phyloP scores from a whole-genome alignment of 495 filamentous ascomycete species.

The Aspergillus biplanus region DNA sequence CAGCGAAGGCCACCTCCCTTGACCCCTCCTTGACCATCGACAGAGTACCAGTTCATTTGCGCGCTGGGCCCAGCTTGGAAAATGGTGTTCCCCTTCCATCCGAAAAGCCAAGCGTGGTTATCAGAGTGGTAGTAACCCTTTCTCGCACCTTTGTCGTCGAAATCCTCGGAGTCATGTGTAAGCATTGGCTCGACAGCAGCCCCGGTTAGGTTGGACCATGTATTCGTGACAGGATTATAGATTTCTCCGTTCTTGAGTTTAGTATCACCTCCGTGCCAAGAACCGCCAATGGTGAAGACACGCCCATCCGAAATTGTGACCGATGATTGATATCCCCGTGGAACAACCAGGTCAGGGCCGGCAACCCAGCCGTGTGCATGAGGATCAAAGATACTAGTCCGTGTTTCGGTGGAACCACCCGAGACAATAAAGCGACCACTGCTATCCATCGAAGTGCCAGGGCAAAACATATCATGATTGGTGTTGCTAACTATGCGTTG shows the following conservation, averaged over 20 bases:
- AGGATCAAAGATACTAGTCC: slow-evolving; percentile 52
- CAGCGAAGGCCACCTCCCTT: slow-evolving; percentile 35
- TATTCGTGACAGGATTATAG: slow-evolving; percentile 44
- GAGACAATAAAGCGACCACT: slow-evolving; percentile 57
- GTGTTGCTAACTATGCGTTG: slow-evolving; percentile 48
- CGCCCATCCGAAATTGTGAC: slow-evolving; percentile 56
- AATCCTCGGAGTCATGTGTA: slow-evolving; percentile 44
- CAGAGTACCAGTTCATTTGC: slow-evolving; percentile 62
- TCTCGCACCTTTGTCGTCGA: slow-evolving; percentile 14
- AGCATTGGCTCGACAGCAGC: slow-evolving; percentile 50
- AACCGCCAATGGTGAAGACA: slow-evolving; percentile 64
- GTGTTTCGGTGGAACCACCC: slow-evolving; percentile 49
- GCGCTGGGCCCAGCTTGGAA: slow-evolving; percentile 62
- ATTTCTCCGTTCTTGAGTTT: slow-evolving; percentile 57
- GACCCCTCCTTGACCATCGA: slow-evolving; percentile 40
- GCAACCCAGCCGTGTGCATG: slow-evolving; percentile 29
- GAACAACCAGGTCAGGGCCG: slow-evolving; percentile 46
- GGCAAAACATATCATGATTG: slow-evolving; percentile 66
- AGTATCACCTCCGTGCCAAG: slow-evolving; percentile 50
- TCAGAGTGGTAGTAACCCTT: slow-evolving; percentile 48
- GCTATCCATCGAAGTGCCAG: slow-evolving; percentile 56
- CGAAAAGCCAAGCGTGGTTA: slow-evolving; percentile 66
- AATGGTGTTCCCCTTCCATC: slow-evolving; percentile 56
- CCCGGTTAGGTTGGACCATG: slow-evolving; percentile 42
- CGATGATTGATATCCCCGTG: slow-evolving; percentile 61